These are phyloP conservation scores for Talaromyces thailandensis DNA, from an alignment of 495 filamentous ascomycete species.

Conservation along the genomic window DNA sequence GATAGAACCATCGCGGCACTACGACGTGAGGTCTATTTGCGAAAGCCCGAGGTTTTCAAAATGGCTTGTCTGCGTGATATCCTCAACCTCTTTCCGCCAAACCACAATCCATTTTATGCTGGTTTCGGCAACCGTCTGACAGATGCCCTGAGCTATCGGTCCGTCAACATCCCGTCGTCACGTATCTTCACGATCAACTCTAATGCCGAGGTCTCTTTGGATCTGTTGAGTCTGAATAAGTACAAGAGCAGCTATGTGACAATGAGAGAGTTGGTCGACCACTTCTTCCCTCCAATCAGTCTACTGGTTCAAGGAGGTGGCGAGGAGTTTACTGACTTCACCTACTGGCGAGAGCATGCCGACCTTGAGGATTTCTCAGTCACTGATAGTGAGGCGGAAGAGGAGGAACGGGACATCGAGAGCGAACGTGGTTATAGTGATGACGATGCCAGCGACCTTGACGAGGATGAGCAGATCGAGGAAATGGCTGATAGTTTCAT, in stretches of 20 bases:
- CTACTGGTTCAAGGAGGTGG: conserved; percentile 67
- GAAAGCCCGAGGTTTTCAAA: conserved; percentile 98
- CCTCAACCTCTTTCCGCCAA: conserved; percentile 70
- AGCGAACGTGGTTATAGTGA: conserved; percentile 30
- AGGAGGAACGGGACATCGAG: conserved; percentile 33
- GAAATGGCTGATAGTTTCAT: conserved; percentile 52
- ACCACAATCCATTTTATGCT: conserved; percentile 82
- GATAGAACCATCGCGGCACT: conserved; percentile 96
- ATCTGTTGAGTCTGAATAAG: conserved; percentile 83
- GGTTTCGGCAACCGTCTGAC: conserved; percentile 96
- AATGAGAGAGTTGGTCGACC: conserved; percentile 92
- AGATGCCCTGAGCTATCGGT: conserved; percentile 91
- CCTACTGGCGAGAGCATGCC: conserved; percentile 73
- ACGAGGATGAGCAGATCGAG: conserved; percentile 33
- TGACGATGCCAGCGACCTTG: conserved; percentile 18
- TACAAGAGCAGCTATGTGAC: conserved; percentile 95
- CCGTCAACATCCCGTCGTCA: conserved; percentile 85
- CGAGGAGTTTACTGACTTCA: conserved; percentile 84
- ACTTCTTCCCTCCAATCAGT: conserved; percentile 86
- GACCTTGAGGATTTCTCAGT: conserved; percentile 73
- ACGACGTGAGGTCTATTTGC: conserved; percentile 85
- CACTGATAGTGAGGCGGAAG: conserved; percentile 57
- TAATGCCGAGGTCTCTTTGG: conserved; percentile 91
- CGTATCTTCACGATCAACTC: conserved; percentile 99
- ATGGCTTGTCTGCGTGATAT: conserved; percentile 98